These are phyloP conservation scores for Cicer bijugum DNA, from an alignment of 306 rosid genomes.

Conservation along the genomic window DNA sequence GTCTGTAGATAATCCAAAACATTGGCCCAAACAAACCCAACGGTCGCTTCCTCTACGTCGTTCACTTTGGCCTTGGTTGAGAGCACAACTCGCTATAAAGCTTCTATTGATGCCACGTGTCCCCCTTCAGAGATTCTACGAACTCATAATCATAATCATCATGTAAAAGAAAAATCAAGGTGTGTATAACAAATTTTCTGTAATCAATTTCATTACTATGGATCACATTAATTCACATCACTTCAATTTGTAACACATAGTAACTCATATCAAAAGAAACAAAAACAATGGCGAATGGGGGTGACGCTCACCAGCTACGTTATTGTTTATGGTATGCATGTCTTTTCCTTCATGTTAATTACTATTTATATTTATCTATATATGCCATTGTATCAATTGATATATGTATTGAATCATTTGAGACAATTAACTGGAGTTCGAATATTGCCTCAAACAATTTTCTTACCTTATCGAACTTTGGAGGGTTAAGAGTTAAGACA, in stretches of 20 bases:
- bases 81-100: conserved; percentile 65
- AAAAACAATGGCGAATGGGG: conserved; percentile 50
- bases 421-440: no score
- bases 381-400: neutral
- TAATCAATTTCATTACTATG: neutral
- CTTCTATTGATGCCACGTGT: conserved; percentile 49
- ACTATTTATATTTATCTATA: no score
- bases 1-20: conserved; percentile 1
- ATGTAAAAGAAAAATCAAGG: neutral
- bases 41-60: neutral
- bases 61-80: conserved; percentile 40
- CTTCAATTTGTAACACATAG: neutral
- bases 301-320: conserved; percentile 18
- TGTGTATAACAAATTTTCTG: conserved; percentile 7
- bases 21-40: conserved; percentile 1
- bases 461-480: no score
- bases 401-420: neutral
- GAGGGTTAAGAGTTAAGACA: no score
- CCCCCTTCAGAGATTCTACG: neutral
- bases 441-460: no score
- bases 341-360: conserved; percentile 11
- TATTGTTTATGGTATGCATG: conserved; percentile 55
- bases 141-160: conserved; percentile 2
- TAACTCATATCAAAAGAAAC: neutral
- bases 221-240: conserved; percentile 1